phyloP scores from a whole-genome alignment of 2,329 filamentous ascomycete genomes.

The Teratosphaeria nubilosa region DNA sequence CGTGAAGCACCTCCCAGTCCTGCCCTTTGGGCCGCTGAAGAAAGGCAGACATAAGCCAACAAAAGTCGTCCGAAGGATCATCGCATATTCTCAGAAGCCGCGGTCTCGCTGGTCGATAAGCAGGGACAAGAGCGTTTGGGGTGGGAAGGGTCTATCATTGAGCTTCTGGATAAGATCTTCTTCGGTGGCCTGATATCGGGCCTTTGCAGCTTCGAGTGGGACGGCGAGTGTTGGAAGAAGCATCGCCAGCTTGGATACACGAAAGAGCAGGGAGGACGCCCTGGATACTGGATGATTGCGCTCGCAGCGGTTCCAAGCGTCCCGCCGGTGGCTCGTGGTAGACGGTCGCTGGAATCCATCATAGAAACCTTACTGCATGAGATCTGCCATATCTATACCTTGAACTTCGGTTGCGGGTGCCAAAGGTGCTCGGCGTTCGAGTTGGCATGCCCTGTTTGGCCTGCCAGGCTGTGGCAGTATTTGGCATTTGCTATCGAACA shows the following conservation, averaged over 20 bases:
- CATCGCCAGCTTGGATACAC: neutral
- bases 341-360: neutral
- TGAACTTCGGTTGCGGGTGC: neutral
- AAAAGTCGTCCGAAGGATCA: neutral
- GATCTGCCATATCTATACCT: neutral
- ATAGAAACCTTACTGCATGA: neutral
- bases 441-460: neutral
- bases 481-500: neutral
- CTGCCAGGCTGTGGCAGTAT: neutral
- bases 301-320: neutral
- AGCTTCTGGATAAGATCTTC: neutral
- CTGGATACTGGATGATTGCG: neutral
- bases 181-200: neutral
- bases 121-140: neutral
- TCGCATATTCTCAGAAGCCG: neutral
- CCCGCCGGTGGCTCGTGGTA: neutral
- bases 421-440: neutral
- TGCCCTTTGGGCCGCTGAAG: neutral
- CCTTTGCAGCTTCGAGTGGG: neutral
- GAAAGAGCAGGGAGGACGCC: neutral
- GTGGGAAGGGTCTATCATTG: neutral
- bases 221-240: neutral
- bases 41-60: neutral
- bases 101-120: neutral
- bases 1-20: neutral